These are phyloP conservation scores for Naematelia aurantialba DNA, from an alignment of 768 basidiomycete genomes.

Conservation along the genomic window DNA sequence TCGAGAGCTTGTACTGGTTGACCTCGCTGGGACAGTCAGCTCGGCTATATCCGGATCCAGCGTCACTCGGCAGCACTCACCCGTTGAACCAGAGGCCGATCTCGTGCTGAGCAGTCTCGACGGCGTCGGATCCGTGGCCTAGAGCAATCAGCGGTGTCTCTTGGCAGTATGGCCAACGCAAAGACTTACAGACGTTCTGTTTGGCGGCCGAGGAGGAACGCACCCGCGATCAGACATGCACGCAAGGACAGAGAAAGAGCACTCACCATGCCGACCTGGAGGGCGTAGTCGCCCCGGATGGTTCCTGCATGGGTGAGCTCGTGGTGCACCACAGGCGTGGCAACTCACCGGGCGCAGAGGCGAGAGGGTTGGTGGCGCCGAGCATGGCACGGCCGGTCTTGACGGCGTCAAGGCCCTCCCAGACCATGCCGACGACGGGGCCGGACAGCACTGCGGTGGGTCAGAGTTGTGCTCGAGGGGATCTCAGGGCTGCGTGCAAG, in stretches of 20 bases:
- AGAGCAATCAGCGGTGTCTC: too few relatives aligned
- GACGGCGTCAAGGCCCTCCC: slow-evolving; percentile 69
- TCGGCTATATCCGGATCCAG: neutral
- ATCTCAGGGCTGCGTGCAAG: neutral
- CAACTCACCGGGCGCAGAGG: slow-evolving; percentile 72
- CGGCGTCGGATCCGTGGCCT: slow-evolving; percentile 51
- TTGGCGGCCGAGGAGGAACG: too few relatives aligned
- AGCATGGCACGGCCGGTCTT: slow-evolving; percentile 91
- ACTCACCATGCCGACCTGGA: slow-evolving; percentile 71
- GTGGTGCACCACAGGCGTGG: neutral
- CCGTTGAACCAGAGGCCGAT: slow-evolving; percentile 68
- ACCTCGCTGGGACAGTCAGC: slow-evolving; percentile 32
- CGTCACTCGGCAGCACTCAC: slow-evolving; percentile 22
- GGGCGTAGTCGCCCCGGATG: slow-evolving; percentile 91
- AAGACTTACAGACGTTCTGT: slow-evolving; percentile 47
- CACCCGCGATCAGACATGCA: too few relatives aligned
- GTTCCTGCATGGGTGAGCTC: slow-evolving; percentile 58
- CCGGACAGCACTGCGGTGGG: slow-evolving; percentile 56
- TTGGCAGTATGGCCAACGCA: neutral
- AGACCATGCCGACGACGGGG: slow-evolving; percentile 81
- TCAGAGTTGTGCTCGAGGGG: slow-evolving; percentile 16
- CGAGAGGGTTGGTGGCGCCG: slow-evolving; percentile 93
- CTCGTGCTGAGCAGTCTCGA: slow-evolving; percentile 69
- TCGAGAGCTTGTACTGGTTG: slow-evolving; percentile 45
- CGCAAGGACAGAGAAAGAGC: neutral